Evolutionary conservation across 2,329 filamentous ascomycete species (phyloP), one percentile per base, ranked within the genome.

Genomic region (Chrysoporthe puriensis): DNA sequence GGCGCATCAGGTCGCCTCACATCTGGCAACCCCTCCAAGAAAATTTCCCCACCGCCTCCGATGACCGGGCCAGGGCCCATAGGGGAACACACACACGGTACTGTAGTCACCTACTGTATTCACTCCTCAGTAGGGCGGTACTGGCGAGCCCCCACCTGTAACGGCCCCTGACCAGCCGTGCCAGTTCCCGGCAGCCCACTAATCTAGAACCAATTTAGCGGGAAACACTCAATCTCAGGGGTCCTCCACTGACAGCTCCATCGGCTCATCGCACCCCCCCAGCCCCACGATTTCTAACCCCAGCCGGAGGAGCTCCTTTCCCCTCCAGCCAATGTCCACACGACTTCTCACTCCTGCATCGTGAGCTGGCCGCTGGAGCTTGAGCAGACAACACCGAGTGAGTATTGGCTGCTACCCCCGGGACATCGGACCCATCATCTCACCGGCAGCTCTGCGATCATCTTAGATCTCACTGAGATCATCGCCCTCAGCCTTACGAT

Each of bases 201-300:
- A 46, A 46, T 34, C 59, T 5, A 61, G n/a, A 61, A 61, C 14
- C 59, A 61, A 36, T 61, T 48, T 61, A 61, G 26, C 63, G 44
- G 26, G n/a, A 21, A 26, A 5, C 34, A 32, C 14, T 46, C 59
- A 34, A 61, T 43, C 50, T 62, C 68, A 69, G 65, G 68, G 68
- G 65, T 69, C 66, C 54, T 32, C 44, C n/a, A 54, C 57, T 18
- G 11, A 9, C 44, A 13, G 44, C 58, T 44, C 58, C 58, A 61
- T 21, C 21, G 9, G 58, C 46, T 61, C 67, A 42, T 48, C 62
- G 9, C 9, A 32, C 34, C n/a, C 48, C 50, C 66, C 69, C 68
- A 70, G 68, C 68, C 69, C 67, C 69, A 64, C 57, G 34, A 69
- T 69, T 70, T 70, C 69, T 50, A 34, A 61, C 59, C 59, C 59